Percentiles rank a stretch among this genome's conserved stretches.
phyloP scores from a whole-genome alignment of 2,329 filamentous ascomycete species.

The Diaporthe citriasiana region DNA sequence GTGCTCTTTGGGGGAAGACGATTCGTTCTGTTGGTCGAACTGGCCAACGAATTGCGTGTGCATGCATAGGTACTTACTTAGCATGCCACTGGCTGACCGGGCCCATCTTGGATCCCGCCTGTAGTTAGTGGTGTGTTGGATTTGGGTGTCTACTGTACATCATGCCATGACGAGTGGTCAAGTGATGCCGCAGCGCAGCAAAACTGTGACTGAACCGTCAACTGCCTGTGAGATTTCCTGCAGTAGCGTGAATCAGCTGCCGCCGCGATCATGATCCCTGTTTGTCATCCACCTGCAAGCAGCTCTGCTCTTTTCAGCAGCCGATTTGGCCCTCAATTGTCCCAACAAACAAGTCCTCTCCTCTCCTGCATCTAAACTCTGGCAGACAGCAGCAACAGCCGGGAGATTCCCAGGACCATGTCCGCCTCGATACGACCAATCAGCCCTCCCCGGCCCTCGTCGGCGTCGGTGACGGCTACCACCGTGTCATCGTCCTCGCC shows the following conservation, averaged over 20 bases:
- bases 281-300: slow-evolving; percentile 15
- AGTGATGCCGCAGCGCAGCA: slow-evolving; percentile 6
- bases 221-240: slow-evolving; percentile 6
- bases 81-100: neutral
- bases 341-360: neutral
- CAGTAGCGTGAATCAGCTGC: slow-evolving; percentile 35
- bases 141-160: neutral
- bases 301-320: neutral
- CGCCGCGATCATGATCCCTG: slow-evolving; percentile 22
- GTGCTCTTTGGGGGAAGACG: neutral
- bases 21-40: neutral
- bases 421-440: slow-evolving; percentile 35
- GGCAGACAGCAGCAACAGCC: neutral
- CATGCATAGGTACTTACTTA: too few relatives aligned
- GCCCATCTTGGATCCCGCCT: neutral
- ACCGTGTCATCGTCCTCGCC: slow-evolving; percentile 41
- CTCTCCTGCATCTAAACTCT: neutral
- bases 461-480: slow-evolving; percentile 42
- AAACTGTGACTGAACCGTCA: neutral
- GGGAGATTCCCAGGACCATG: slow-evolving; percentile 37
- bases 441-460: slow-evolving; percentile 41
- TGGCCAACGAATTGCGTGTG: slow-evolving; percentile 7
- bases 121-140: too few relatives aligned
- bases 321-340: neutral
- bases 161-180: slow-evolving; percentile 19